Percentiles rank a stretch among this genome's conserved stretches.
Conservation (phyloP, 164 flowering plant genomes). For the Magnolia changhungtana region DNA sequence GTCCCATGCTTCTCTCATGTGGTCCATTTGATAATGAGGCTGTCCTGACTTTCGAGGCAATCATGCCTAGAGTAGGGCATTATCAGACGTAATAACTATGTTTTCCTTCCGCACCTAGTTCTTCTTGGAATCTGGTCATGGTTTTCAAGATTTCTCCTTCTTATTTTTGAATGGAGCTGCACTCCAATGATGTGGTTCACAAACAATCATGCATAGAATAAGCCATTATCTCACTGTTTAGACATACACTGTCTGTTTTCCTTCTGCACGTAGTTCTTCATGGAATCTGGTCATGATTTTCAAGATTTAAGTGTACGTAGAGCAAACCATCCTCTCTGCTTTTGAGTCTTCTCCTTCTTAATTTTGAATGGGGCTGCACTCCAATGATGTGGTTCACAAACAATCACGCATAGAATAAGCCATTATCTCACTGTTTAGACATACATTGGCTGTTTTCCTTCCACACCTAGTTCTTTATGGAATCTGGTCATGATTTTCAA, state of each 20-base stretch:
- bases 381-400: neutral
- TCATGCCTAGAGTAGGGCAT: no score
- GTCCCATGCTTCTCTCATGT: no score
- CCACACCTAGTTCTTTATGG: neutral
- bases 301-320: slow-evolving; percentile 3
- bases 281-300: slow-evolving; percentile 7
- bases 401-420: neutral
- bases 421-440: no score
- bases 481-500: neutral
- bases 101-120: neutral
- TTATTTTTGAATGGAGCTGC: neutral
- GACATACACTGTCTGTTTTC: no score
- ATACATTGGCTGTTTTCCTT: neutral
- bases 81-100: no score
- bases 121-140: slow-evolving; percentile 2
- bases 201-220: neutral
- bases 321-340: slow-evolving; percentile 1
- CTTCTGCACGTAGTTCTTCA: slow-evolving; percentile 7
- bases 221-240: no score
- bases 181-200: slow-evolving; percentile 9
- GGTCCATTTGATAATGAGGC: no score
- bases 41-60: no score
- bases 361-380: neutral
- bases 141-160: slow-evolving; percentile 3
- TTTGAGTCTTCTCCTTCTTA: neutral